phyloP scores from a whole-genome alignment of 352 stramenopile species.

The Globisporangium carolinianum region DNA sequence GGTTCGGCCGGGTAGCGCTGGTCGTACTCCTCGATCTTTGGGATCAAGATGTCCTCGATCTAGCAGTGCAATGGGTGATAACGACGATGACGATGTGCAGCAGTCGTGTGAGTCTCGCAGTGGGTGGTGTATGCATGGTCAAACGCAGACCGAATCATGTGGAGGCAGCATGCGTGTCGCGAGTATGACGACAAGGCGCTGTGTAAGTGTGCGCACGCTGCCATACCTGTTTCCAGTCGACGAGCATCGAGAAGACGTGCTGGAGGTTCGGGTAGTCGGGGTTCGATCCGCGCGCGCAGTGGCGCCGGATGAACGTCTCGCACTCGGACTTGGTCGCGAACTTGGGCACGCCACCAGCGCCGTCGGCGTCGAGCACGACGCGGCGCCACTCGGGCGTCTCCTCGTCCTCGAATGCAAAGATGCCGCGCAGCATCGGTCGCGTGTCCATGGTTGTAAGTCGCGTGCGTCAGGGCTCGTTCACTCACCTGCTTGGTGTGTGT shows the following conservation, averaged over 20 bases:
- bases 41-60: slow-evolving; percentile 65
- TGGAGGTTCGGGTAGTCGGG: slow-evolving; percentile 86
- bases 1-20: slow-evolving; percentile 43
- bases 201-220: neutral
- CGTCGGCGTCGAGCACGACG: slow-evolving; percentile 53
- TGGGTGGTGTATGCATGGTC: neutral
- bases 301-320: slow-evolving; percentile 81
- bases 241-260: slow-evolving; percentile 90
- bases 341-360: slow-evolving; percentile 67
- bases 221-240: slow-evolving; percentile 75
- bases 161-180: too few species aligned
- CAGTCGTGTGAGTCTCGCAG: neutral
- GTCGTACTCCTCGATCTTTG: slow-evolving; percentile 78
- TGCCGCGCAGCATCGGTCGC: slow-evolving; percentile 62
- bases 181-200: too few species aligned
- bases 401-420: slow-evolving; percentile 86
- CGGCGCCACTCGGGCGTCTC: slow-evolving; percentile 73
- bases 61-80: slow-evolving; percentile 1
- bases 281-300: slow-evolving; percentile 87
- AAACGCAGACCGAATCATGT: too few species aligned
- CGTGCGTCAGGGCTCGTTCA: too few species aligned
- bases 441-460: slow-evolving; percentile 21
- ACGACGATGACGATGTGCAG: neutral
- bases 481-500: neutral
- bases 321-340: slow-evolving; percentile 86